Evolutionary conservation across 345 rosid species (phyloP).

Genomic region (Pseudoturritis turrita): DNA sequence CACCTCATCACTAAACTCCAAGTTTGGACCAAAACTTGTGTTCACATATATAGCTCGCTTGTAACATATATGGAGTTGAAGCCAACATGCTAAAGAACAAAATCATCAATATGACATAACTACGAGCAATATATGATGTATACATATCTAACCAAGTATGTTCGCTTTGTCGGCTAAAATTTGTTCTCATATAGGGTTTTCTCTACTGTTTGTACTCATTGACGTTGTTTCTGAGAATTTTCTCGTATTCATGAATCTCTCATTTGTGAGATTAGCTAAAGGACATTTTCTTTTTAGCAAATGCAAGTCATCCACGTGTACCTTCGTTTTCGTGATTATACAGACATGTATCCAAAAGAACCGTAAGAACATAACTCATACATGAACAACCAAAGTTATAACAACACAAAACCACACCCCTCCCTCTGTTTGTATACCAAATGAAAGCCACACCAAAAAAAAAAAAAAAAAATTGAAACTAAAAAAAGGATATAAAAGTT

Average conservation of each 20-base stretch:
- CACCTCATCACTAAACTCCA: conserved; percentile 25
- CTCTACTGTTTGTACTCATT: not conserved
- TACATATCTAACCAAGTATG: not conserved
- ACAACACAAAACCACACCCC: conserved; percentile 24
- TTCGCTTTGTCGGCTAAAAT: conserved; percentile 27
- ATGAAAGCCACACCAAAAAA: conserved; percentile 22
- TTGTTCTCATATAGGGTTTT: no score
- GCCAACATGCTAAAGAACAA: conserved; percentile 27
- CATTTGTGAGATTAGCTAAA: conserved; percentile 14
- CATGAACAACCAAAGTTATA: conserved; percentile 19
- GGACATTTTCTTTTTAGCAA: not conserved
- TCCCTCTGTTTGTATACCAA: conserved; percentile 31
- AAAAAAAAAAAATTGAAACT: conserved; percentile 22
- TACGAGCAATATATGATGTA: not conserved
- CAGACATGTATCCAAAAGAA: conserved; percentile 4
- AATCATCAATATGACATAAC: conserved; percentile 7
- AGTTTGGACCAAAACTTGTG: conserved; percentile 17
- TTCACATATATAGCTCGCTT: conserved; percentile 14
- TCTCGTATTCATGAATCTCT: not conserved
- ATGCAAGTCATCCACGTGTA: conserved; percentile 1
- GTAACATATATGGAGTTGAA: conserved; percentile 12
- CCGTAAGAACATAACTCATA: conserved; percentile 25
- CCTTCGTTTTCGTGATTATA: not conserved
- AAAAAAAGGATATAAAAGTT: conserved; percentile 2
- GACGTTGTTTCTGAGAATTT: not conserved